These are phyloP conservation scores for Phyllostachys edulis DNA, from an alignment of 176 grass and related monocot species.

Conservation along the genomic window DNA sequence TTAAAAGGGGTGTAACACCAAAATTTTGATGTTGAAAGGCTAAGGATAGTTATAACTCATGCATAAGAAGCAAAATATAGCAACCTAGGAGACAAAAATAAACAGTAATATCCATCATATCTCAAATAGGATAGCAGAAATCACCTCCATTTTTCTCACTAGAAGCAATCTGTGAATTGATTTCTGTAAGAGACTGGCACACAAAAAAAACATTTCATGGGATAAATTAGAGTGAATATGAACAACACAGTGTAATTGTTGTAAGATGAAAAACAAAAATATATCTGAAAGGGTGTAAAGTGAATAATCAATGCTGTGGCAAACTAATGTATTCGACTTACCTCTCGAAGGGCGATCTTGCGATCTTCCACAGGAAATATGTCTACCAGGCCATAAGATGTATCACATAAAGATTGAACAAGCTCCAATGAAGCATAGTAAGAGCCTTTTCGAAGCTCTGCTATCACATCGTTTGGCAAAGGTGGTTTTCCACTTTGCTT, in stretches of 20 bases:
- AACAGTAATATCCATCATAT: constrained; percentile 19
- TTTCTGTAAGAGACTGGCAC: constrained; percentile 74
- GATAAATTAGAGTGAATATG: constrained; percentile 28
- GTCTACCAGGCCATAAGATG: constrained; percentile 93
- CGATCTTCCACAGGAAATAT: constrained; percentile 97
- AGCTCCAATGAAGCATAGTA: constrained; percentile 98
- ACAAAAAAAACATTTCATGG: constrained; percentile 6
- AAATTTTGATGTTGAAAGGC: not conserved
- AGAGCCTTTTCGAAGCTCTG: constrained; percentile 84
- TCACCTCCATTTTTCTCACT: constrained; percentile 92
- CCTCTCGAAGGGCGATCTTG: constrained; percentile 91
- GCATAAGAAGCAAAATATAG: not conserved
- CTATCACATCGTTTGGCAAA: constrained; percentile 75
- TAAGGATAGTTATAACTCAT: not conserved
- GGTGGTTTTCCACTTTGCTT: constrained; percentile 84
- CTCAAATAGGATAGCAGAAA: constrained; percentile 41
- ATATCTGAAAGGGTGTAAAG: not conserved
- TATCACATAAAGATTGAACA: constrained; percentile 91
- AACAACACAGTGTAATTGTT: not conserved
- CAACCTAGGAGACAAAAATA: constrained; percentile 1
- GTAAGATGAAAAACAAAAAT: not conserved
- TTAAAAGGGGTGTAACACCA: not conserved
- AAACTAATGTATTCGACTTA: constrained; percentile 32
- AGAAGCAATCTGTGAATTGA: constrained; percentile 78
- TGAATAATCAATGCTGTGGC: not conserved